These are phyloP conservation scores for Rosa hybrid DNA, from an alignment of 331 rosid species.

Conservation along the genomic window DNA sequence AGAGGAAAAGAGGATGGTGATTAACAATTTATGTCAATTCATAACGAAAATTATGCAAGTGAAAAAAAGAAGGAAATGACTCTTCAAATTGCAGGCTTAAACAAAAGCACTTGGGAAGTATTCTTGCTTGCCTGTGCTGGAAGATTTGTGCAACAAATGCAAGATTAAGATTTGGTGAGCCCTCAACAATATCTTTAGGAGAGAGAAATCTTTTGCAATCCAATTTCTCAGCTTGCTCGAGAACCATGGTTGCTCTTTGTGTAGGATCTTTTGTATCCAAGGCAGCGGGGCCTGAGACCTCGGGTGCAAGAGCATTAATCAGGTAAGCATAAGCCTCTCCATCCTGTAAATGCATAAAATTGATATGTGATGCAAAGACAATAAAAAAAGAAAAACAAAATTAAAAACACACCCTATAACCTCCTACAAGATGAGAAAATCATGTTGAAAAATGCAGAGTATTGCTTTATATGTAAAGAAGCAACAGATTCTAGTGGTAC, in stretches of 20 bases:
- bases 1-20: background rate
- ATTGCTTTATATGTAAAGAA: slow-evolving; percentile 3
- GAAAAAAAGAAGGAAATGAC: slow-evolving; percentile 1
- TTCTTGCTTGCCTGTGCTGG: slow-evolving; percentile 82
- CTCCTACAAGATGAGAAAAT: slow-evolving; percentile 1
- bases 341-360: slow-evolving; percentile 57
- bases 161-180: slow-evolving; percentile 98
- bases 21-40: background rate
- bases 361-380: slow-evolving; percentile 17
- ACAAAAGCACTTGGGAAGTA: slow-evolving; percentile 14
- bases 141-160: slow-evolving; percentile 98
- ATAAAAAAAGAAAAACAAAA: background rate
- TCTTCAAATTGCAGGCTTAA: slow-evolving; percentile 15
- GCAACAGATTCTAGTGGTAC: background rate
- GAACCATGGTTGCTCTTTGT: slow-evolving; percentile 87
- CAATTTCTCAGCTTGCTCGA: slow-evolving; percentile 89
- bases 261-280: slow-evolving; percentile 68
- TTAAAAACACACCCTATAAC: background rate
- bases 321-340: slow-evolving; percentile 94
- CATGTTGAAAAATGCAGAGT: slow-evolving; percentile 12
- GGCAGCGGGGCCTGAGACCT: slow-evolving; percentile 70
- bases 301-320: slow-evolving; percentile 96
- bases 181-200: slow-evolving; percentile 90
- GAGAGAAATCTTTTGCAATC: slow-evolving; percentile 95
- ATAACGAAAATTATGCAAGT: slow-evolving; percentile 3